Percentiles rank a stretch among this genome's conserved stretches.
Evolutionary conservation across 768 basidiomycete species (phyloP).

Genomic region (Coprinellus micaceus): DNA sequence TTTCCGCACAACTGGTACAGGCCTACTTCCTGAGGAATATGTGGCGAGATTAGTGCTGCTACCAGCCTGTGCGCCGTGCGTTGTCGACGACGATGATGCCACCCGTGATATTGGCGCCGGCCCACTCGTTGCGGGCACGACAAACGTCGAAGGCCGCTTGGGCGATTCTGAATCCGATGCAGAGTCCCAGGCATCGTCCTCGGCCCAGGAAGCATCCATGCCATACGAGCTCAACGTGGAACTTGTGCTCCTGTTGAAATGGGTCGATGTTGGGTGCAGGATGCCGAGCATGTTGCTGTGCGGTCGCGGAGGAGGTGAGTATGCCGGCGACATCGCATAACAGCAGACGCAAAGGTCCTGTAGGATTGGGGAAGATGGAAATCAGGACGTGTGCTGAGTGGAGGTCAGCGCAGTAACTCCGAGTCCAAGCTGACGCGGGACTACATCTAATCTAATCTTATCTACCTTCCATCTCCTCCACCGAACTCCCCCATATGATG

Average conservation of each 20-base stretch:
- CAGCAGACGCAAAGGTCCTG: background rate
- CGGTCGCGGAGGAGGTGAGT: slow-evolving; percentile 67
- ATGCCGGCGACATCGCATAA: slow-evolving; percentile 31
- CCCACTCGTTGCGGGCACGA: background rate
- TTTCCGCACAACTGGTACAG: slow-evolving; percentile 1
- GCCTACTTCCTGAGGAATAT: background rate
- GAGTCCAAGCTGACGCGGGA: background rate
- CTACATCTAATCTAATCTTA: slow-evolving; percentile 6
- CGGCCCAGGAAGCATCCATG: slow-evolving; percentile 58
- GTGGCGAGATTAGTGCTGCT: background rate
- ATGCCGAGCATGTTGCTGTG: slow-evolving; percentile 64
- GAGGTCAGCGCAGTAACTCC: background rate
- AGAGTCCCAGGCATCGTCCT: slow-evolving; percentile 87
- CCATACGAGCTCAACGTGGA: slow-evolving; percentile 1
- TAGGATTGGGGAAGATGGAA: slow-evolving; percentile 19
- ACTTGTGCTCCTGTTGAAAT: slow-evolving; percentile 15
- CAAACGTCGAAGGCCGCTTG: background rate
- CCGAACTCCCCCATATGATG: background rate
- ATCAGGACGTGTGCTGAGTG: slow-evolving; percentile 23
- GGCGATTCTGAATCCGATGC: slow-evolving; percentile 74
- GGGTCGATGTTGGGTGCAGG: slow-evolving; percentile 32
- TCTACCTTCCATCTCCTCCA: background rate
- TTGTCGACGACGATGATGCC: slow-evolving; percentile 23
- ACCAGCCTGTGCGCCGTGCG: slow-evolving; percentile 22
- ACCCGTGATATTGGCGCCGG: background rate